Evolutionary conservation across 495 filamentous ascomycete genomes (phyloP), one percentile per base, ranked within the genome.

Genomic region (Alectoria sarmentosa): DNA sequence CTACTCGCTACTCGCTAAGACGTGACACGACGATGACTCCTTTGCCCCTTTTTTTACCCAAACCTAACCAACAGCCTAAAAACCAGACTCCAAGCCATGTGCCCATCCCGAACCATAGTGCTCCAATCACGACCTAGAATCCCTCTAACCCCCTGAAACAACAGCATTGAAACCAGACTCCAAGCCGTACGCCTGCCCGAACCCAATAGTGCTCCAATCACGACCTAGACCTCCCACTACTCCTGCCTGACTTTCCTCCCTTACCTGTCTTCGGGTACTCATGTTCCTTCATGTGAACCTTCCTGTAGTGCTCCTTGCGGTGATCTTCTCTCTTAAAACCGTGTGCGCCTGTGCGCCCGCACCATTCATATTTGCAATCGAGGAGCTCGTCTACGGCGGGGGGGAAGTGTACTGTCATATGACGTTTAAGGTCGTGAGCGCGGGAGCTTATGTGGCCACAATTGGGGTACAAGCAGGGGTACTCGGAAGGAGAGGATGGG

Each of bases 241-340:
- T 0, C 30, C 26, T 32, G 13, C 49, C 49, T 3, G 49, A 54
- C 26, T 17, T 34, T 55, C 52, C 52, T 36, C 52, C 52, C 17
- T 55, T 55, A 10, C 52, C 52, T 1, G 30, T 55, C 52, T 55
- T 55, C 7, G 52, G 52, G 30, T 55, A 55, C 52, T 55, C 52
- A 55, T 1, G 34, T 17, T 78, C 75, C 46, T 80, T 70, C 48
- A 81, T 77, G 75, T 95, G 92, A 14, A 91, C 90, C 6, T 90
- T 85, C 34, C 91, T 84, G 28, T 92, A 74, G 72, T 97, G 92
- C 75, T 97, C 92, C 66, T 89, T 87, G 4, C 95, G 80, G 67
- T 97, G 96, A 75, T 96, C 92, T 62, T 87, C 84, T 2, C 92
- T 84, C 21, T 89, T 88, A 73, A 96, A 97, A 3, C 90, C 90